Evolutionary conservation across 2,329 filamentous ascomycete genomes (phyloP), one percentile per base, ranked within the genome.

Genomic region (Fusarium newnesense): DNA sequence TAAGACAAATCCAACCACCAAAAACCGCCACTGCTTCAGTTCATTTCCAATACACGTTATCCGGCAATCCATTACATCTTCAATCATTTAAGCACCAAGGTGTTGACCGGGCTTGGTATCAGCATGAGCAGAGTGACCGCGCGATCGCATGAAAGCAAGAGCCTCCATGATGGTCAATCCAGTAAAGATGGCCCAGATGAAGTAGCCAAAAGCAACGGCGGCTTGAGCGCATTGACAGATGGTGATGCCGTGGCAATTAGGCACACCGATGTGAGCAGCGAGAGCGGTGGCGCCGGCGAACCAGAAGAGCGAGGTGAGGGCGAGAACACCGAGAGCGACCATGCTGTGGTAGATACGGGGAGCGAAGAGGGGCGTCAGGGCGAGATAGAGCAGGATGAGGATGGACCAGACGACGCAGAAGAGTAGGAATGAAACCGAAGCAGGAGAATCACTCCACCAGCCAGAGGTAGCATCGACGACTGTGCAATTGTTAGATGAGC

Each of bases 281-380:
- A 95, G 82, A 1, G 94, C 94, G 74, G 97, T 91, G 77, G 94
- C 93, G 11, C 94, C 94, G 2, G 92, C 91, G 79, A 98, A 96
- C 95, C 95, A 97, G 85, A 97, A 97, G 64, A 97, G 86, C 83
- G 92, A 91, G 15, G 94, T 96, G 30, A 96, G 74, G 52, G 85
- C 85, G 78, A 97, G 93, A 37, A 94, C 85, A 3, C 78, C 90
- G 24, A 95, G 84, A 21, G 94, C 88, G 49, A 87, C 89, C 57
- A 90, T 89, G 59, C 87, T 88, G 81, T 94, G 90, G 76, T 91
- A 91, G 16, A 90, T 76, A 30, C 84, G 84, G 7, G 88, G 85
- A 76, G 90, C 85, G 82, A 90, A 91, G 47, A 88, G 84, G 2
- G 93, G 93, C 6, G 91, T 85, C 56, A 95, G 70, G 76, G 90